These are phyloP conservation scores for Paramecium biaurelia DNA, from an alignment of 73 alveolate genomes.

Conservation along the genomic window DNA sequence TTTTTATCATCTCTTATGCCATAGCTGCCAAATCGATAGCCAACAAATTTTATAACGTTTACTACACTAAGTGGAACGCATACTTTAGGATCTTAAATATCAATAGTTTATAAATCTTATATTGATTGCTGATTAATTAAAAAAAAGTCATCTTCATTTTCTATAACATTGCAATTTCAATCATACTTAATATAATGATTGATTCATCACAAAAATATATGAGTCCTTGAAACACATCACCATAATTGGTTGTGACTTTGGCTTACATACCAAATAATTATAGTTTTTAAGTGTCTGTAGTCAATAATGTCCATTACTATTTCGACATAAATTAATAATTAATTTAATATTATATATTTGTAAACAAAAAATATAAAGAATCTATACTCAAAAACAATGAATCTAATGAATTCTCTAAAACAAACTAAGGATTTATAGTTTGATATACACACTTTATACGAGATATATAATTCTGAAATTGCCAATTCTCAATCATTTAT, in stretches of 20 bases:
- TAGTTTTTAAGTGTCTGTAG: conserved; percentile 3
- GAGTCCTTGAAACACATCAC: background rate
- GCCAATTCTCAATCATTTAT: background rate
- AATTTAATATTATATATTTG: background rate
- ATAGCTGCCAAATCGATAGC: conserved; percentile 24
- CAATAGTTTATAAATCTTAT: background rate
- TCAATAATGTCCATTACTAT: background rate
- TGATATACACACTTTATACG: background rate
- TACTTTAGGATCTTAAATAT: conserved; percentile 22
- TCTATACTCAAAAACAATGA: background rate
- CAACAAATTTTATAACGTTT: background rate
- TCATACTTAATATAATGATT: background rate
- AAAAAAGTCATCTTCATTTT: conserved; percentile 25
- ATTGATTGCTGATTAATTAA: conserved; percentile 11
- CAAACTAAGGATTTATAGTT: background rate
- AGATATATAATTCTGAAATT: background rate
- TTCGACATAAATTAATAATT: conserved; percentile 4
- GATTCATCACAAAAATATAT: conserved; percentile 13
- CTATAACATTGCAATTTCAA: background rate
- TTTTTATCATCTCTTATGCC: background rate
- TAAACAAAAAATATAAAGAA: background rate
- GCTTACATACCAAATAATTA: background rate
- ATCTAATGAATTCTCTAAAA: background rate
- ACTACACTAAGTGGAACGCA: background rate
- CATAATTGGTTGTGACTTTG: conserved; percentile 5